These are phyloP conservation scores for Fusarium neocosmosporiellum DNA, from an alignment of 2,329 filamentous ascomycete species.

Conservation along the genomic window DNA sequence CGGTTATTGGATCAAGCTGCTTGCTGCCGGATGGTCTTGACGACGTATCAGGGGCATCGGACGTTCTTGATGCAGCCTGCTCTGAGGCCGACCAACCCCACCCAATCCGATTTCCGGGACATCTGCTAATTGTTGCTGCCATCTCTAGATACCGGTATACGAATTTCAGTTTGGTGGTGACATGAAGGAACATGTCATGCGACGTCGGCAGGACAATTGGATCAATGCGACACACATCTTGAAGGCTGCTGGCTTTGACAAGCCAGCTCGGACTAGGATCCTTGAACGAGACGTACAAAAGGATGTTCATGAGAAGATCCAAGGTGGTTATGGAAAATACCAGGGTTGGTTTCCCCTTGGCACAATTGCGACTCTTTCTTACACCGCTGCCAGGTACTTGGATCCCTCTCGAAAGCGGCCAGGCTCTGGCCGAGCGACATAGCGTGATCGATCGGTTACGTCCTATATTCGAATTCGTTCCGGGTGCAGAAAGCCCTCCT, in stretches of 20 bases:
- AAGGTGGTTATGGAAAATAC: conserved; percentile 98
- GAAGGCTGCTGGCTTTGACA: conserved; percentile 97
- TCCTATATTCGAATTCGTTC: conserved; percentile 89
- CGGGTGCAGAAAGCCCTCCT: conserved; percentile 88
- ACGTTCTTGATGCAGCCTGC: conserved; percentile 1
- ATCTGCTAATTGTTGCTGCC: conserved; percentile 19
- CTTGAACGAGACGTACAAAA: conserved; percentile 97
- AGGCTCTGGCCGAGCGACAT: conserved; percentile 86
- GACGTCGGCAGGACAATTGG: conserved; percentile 92
- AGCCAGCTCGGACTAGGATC: conserved; percentile 93
- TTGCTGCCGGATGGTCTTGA: background rate
- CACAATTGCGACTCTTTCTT: conserved; percentile 2
- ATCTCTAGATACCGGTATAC: conserved; percentile 85
- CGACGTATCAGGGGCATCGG: background rate
- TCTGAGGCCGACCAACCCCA: background rate
- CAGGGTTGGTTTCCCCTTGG: conserved; percentile 70
- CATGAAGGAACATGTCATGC: conserved; percentile 90
- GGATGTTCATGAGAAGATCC: conserved; percentile 95
- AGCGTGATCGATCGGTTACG: conserved; percentile 84
- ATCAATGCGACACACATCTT: conserved; percentile 99
- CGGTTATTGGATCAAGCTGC: background rate
- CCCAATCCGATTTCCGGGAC: background rate
- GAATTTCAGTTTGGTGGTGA: conserved; percentile 89
- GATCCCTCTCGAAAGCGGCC: conserved; percentile 88
- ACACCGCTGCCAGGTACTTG: conserved; percentile 76